Evolutionary conservation across 73 alveolate species (phyloP).

Genomic region (Effrenium voratum): DNA sequence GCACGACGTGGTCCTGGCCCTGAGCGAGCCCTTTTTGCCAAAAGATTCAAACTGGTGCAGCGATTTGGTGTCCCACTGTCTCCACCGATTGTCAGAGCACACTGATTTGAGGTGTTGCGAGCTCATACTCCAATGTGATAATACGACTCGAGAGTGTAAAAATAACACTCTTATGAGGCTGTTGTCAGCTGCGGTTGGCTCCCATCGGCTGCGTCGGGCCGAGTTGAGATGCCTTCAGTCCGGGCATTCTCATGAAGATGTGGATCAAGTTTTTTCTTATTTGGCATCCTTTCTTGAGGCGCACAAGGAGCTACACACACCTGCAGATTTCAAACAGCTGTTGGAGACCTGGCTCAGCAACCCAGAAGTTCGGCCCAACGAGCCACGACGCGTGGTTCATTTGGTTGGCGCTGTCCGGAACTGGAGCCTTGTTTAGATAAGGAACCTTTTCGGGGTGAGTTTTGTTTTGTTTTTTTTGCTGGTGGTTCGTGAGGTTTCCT

Average conservation of each 20-base stretch:
- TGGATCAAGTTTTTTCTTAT: background rate
- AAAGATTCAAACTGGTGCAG: background rate
- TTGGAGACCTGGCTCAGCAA: background rate
- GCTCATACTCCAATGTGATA: background rate
- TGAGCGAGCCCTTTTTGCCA: background rate
- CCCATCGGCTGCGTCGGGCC: background rate
- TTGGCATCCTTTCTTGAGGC: background rate
- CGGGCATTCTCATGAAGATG: conserved; percentile 34
- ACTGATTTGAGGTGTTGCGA: background rate
- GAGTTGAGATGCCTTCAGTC: background rate
- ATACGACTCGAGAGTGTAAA: conserved; percentile 13
- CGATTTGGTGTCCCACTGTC: background rate
- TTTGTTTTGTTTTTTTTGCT: background rate
- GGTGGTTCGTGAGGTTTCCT: background rate
- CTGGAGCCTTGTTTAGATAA: background rate
- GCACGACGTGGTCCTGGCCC: no score
- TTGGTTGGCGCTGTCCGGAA: background rate
- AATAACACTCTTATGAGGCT: background rate
- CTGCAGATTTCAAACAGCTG: background rate
- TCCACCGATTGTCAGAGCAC: background rate
- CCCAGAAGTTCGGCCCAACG: background rate
- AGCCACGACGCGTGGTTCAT: background rate
- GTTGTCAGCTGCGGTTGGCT: background rate
- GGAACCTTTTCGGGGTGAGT: no score
- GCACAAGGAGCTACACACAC: background rate